Evolutionary conservation across 768 basidiomycete genomes (phyloP).

Genomic region (Calocybe gangraenosa): DNA sequence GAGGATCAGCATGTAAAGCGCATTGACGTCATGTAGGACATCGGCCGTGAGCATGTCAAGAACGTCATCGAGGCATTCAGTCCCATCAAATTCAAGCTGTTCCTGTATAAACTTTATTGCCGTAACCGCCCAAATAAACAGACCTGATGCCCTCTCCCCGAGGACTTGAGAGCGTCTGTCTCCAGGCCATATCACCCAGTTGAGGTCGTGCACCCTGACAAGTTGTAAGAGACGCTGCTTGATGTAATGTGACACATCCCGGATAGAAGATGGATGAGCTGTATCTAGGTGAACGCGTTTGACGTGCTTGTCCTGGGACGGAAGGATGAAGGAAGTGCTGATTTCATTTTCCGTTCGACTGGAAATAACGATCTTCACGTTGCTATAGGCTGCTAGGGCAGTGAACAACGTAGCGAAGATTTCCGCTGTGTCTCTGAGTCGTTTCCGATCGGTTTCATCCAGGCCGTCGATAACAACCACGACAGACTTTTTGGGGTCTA

Average conservation of each 20-base stretch:
- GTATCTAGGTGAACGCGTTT: slow-evolving; percentile 13
- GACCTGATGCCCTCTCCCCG: slow-evolving; percentile 8
- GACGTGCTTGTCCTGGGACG: slow-evolving; percentile 1
- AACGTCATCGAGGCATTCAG: slow-evolving; percentile 10
- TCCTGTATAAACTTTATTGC: slow-evolving; percentile 5
- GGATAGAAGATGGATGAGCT: slow-evolving; percentile 1
- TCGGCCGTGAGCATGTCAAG: slow-evolving; percentile 8
- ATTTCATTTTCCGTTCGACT: slow-evolving; percentile 16
- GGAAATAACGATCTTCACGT: slow-evolving; percentile 13
- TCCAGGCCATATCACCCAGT: slow-evolving; percentile 11
- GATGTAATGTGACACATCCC: slow-evolving; percentile 11
- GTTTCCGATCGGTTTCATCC: slow-evolving; percentile 13
- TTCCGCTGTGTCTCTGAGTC: slow-evolving; percentile 4
- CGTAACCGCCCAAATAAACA: slow-evolving; percentile 19
- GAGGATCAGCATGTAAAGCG: slow-evolving; percentile 10
- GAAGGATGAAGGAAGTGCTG: slow-evolving; percentile 5
- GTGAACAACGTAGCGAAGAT: slow-evolving; percentile 10
- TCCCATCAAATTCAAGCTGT: slow-evolving; percentile 2
- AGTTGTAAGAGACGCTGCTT: slow-evolving; percentile 1
- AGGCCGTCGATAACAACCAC: slow-evolving; percentile 17
- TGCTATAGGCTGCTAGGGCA: background rate
- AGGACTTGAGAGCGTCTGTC: slow-evolving; percentile 5
- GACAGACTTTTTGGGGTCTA: slow-evolving; percentile 6
- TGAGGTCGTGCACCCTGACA: slow-evolving; percentile 3
- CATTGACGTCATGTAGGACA: slow-evolving; percentile 11